A percentile compares a stretch with the other conserved stretches of the same genome.
Conservation (phyloP, 2,329 filamentous ascomycete species). For the Exophiala calicioides region DNA sequence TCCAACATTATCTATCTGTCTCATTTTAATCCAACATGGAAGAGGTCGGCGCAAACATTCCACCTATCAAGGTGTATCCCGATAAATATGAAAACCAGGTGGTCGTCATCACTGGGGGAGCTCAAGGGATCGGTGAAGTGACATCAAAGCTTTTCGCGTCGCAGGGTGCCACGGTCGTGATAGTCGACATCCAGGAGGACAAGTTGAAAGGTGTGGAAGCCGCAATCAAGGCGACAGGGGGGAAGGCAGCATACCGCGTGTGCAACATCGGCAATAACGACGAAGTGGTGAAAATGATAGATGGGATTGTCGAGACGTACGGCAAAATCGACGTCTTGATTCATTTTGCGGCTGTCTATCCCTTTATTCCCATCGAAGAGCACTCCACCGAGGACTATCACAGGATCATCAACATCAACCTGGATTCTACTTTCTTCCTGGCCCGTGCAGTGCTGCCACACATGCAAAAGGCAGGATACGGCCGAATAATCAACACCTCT, state of each 20-base stretch:
- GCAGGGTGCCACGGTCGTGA: slow-evolving; percentile 29
- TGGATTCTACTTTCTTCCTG: slow-evolving; percentile 6
- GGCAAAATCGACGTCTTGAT: slow-evolving; percentile 11
- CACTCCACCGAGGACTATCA: slow-evolving; percentile 2
- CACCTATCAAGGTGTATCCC: slow-evolving; percentile 9
- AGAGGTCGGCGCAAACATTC: slow-evolving; percentile 6
- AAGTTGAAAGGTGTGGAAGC: slow-evolving; percentile 22
- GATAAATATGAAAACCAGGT: slow-evolving; percentile 19
- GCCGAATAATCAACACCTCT: slow-evolving; percentile 11
- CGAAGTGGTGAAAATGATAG: background rate
- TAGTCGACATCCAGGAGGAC: slow-evolving; percentile 29
- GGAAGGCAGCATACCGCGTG: slow-evolving; percentile 18
- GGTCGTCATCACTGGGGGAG: slow-evolving; percentile 30
- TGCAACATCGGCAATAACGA: slow-evolving; percentile 29
- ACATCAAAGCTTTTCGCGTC: slow-evolving; percentile 27
- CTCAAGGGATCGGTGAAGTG: slow-evolving; percentile 30
- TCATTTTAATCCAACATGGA: slow-evolving; percentile 2
- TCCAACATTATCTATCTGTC: no score
- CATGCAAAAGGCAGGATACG: slow-evolving; percentile 13
- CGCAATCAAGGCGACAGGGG: slow-evolving; percentile 13
- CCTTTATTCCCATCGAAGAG: slow-evolving; percentile 8
- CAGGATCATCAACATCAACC: slow-evolving; percentile 4
- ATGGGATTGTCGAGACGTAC: slow-evolving; percentile 5
- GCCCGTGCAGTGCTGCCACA: slow-evolving; percentile 9
- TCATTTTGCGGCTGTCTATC: slow-evolving; percentile 6